Conservation (phyloP, 148 eudicot species). For the Beta vulgaris region DNA sequence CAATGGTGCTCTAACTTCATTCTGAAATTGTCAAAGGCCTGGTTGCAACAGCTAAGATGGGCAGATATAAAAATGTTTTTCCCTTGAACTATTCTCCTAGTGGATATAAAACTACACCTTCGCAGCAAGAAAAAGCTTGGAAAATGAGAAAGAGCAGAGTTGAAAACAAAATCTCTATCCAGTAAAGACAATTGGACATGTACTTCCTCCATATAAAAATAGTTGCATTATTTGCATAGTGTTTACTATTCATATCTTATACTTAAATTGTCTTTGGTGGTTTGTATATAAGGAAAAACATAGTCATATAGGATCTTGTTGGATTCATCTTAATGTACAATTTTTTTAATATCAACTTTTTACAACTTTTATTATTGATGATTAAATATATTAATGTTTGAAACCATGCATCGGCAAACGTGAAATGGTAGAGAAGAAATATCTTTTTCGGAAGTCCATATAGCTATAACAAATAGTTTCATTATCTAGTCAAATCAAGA, state of each 20-base stretch:
- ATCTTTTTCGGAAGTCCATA: background rate
- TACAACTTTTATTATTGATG: too few species aligned
- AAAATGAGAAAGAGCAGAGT: background rate
- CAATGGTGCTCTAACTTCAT: background rate
- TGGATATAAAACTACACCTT: background rate
- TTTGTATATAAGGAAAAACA: too few species aligned
- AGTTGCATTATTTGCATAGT: too few species aligned
- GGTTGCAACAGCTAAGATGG: conserved; percentile 3
- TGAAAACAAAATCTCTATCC: background rate
- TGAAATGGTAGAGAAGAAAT: background rate
- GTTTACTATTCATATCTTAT: too few species aligned
- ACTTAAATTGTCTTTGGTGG: too few species aligned
- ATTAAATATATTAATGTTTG: too few species aligned
- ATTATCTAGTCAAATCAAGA: background rate
- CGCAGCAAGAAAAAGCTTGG: background rate
- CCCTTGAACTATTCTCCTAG: background rate
- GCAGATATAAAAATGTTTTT: background rate
- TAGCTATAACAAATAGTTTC: background rate
- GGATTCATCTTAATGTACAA: too few species aligned
- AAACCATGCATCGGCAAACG: too few species aligned
- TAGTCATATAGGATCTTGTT: too few species aligned
- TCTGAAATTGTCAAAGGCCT: background rate
- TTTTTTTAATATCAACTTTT: too few species aligned
- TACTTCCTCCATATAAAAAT: too few species aligned
- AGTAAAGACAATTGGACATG: background rate